Evolutionary conservation across 148 eudicot species (phyloP), one percentile per base, ranked within the genome.

Genomic region (Fagopyrum homotropicum): DNA sequence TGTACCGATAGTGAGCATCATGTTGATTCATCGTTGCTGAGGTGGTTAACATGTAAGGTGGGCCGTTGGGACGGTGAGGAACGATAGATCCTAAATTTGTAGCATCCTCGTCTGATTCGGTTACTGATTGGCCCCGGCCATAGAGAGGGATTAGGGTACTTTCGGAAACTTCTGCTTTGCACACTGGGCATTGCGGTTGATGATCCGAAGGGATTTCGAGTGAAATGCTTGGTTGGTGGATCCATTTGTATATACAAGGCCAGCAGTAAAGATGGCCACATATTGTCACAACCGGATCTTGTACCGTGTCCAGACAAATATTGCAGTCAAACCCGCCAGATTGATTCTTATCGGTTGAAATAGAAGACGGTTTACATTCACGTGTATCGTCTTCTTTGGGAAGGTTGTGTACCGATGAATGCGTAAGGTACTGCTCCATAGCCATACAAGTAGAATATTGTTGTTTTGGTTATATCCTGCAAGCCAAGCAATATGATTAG

Each of bases 201-300:
- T 82, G 84, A 4, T 82, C 84, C 15, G 76, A 76, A n/a, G 83
- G 66, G 4, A 49, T 69, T 19, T 79, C 73, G 63, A 80, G 82
- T 1, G 81, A 47, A 1, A 81, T 69, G 68, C 57, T 80, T 59
- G 60, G 85, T 55, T 80, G 81, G 56, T 80, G 85, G n/a, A 93
- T 84, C 98, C 98, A 93, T 73, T 80, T 82, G 84, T 91, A 93
- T 63, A 93, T 93, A 78, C 98, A 93, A 43, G 95, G 97, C 98
- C 98, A 93, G 60, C 98, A 93, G 73, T 88, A 93, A 76, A 93
- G 95, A 76, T 93, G 98, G 45, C 98, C 98, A 47, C 98, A 91
- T 1, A 89, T 77, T 45, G 97, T 93, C 57, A 93, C 88, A 14
- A 93, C 97, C 0, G 98, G 98, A 22, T 93, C 93, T 51, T 85